These are phyloP conservation scores for Nitzschia sp. DNA, from an alignment of 108 stramenopile genomes.

Conservation along the genomic window DNA sequence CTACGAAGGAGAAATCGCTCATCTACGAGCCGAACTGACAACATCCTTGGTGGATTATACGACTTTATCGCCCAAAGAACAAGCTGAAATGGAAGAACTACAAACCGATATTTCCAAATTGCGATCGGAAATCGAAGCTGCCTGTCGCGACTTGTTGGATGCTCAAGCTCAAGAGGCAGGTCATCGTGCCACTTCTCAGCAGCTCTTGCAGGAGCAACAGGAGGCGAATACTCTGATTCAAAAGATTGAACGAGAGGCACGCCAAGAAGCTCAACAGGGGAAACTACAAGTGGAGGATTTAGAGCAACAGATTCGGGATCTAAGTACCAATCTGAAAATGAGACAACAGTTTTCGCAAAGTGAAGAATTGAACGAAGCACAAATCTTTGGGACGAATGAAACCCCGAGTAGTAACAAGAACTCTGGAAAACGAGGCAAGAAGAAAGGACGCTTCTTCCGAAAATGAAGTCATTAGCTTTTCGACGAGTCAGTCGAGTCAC, in stretches of 20 bases:
- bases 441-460: conserved; percentile 42
- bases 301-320: conserved; percentile 80
- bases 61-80: conserved; percentile 56
- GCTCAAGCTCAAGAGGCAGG: conserved; percentile 72
- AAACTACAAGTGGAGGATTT: conserved; percentile 67
- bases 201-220: conserved; percentile 69
- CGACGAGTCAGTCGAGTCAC: no score
- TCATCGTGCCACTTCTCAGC: conserved; percentile 56
- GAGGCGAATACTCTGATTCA: conserved; percentile 67
- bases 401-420: conserved; percentile 28
- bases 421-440: conserved; percentile 31
- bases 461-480: not conserved
- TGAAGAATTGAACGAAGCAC: conserved; percentile 68
- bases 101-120: conserved; percentile 43
- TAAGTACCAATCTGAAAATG: conserved; percentile 76
- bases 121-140: conserved; percentile 43
- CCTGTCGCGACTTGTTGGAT: conserved; percentile 53
- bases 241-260: conserved; percentile 65
- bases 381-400: conserved; percentile 68
- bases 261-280: conserved; percentile 44
- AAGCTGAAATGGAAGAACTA: conserved; percentile 54
- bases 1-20: conserved; percentile 79
- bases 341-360: conserved; percentile 62
- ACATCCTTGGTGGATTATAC: conserved; percentile 44
- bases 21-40: conserved; percentile 64